Evolutionary conservation across 805 yeast genomes (phyloP), one percentile per base, ranked within the genome.

Genomic region (Hanseniaspora taiwanica): DNA sequence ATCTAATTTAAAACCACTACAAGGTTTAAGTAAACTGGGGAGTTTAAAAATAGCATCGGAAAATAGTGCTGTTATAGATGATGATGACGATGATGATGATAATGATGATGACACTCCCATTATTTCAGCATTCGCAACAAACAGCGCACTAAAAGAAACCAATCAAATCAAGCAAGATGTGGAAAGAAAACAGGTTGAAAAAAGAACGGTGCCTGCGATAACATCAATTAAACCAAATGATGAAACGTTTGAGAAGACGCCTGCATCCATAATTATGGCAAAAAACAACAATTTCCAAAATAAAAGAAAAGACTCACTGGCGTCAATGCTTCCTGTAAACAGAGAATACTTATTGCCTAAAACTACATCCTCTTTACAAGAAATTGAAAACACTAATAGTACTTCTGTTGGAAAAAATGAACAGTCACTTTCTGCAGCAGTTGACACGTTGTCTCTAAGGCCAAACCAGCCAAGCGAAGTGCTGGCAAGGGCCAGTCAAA

Each of bases 1-100:
- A 56, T 14, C 40, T 56, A 21, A 61, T 51, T 32, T 51, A 58
- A 35, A 58, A 58, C 40, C 46, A 54, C 9, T 55, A 56, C 42
- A 45, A 51, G 40, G 61, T 55, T 40, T 53, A 48, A 33, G 60
- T 49, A 33, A 27, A 50, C 40, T 53, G 50, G 38, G 37, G 20
- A 39, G 42, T 35, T 46, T 34, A 48, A 48, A 37, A 48, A 46
- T 18, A 49, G 46, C 18, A 49, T 48, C 20, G 42, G 32, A 42
- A 16, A 40, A 36, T 21, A 42, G 39, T 16, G 43, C 42, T 16
- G 37, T 44, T 9, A 41, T 36, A 23, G 42, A 40, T 21, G 42
- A 29, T n/a, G 40, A 45, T 3, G 50, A 39, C 20, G 44, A 41
- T n/a, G 45, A 42, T 17, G 32, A 40, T 18, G 29, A 23, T 10